phyloP scores from a whole-genome alignment of 495 filamentous ascomycete species.

The Penicillium fimorum region DNA sequence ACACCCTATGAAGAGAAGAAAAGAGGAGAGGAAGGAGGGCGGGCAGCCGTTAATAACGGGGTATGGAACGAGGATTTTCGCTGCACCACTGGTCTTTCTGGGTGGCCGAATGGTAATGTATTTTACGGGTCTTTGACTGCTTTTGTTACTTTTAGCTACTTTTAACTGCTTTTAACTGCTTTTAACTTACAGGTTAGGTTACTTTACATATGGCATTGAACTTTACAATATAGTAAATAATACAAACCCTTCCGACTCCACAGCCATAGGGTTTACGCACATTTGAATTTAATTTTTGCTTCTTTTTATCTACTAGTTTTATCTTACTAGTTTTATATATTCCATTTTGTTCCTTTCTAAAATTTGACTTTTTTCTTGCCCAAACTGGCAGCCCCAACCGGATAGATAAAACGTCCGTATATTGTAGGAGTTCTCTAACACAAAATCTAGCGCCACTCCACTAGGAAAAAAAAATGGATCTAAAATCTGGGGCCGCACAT shows the following conservation, averaged over 20 bases:
- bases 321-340: background rate
- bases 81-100: slow-evolving; percentile 20
- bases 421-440: background rate
- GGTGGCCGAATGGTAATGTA: slow-evolving; percentile 13
- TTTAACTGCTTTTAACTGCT: background rate
- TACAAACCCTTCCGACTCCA: too few relatives aligned
- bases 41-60: slow-evolving; percentile 26
- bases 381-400: slow-evolving; percentile 6
- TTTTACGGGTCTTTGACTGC: slow-evolving; percentile 2
- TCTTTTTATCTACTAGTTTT: background rate
- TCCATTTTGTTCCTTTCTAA: background rate
- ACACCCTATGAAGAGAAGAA: slow-evolving; percentile 29
- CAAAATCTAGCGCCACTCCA: slow-evolving; percentile 15
- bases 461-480: slow-evolving; percentile 20
- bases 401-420: too few relatives aligned
- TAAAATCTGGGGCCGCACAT: slow-evolving; percentile 35
- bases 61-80: slow-evolving; percentile 27
- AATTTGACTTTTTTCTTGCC: slow-evolving; percentile 4
- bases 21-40: slow-evolving; percentile 21
- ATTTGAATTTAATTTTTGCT: background rate
- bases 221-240: too few relatives aligned
- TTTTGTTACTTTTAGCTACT: background rate
- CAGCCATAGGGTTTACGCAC: background rate
- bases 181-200: too few relatives aligned
- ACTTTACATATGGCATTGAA: too few relatives aligned